Conservation (phyloP, 441 rosid genomes). For the Gossypium lobatum region DNA sequence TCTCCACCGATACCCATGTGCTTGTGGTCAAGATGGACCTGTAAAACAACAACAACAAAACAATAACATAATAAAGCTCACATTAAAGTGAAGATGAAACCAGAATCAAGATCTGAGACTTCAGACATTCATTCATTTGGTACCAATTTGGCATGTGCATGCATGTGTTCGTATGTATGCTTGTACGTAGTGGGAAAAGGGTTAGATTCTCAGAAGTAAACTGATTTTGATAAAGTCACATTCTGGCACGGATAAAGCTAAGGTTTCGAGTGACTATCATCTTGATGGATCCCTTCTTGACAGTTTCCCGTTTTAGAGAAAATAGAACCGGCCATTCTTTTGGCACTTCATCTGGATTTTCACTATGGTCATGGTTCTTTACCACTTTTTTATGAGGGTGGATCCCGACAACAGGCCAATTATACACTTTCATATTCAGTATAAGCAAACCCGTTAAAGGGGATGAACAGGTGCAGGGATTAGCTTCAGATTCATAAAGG, state of each 20-base stretch:
- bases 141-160: background rate
- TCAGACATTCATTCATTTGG: background rate
- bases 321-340: background rate
- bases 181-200: background rate
- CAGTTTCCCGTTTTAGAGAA: too few relatives aligned
- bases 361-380: too few relatives aligned
- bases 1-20: conserved; percentile 98
- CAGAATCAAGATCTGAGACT: background rate
- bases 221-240: background rate
- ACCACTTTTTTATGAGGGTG: too few relatives aligned
- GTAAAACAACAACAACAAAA: conserved; percentile 14
- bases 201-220: background rate
- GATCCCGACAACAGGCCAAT: background rate
- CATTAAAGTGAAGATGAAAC: background rate
- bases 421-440: background rate
- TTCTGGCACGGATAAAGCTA: background rate
- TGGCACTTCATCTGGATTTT: background rate
- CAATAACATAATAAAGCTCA: background rate
- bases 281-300: too few relatives aligned
- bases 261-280: too few relatives aligned
- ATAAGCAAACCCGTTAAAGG: background rate
- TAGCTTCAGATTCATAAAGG: background rate
- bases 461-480: background rate
- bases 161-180: background rate
- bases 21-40: conserved; percentile 98